Base-by-base conservation (phyloP, 1,284 basidiomycete species). In the Clitocybe nebularis region DNA sequence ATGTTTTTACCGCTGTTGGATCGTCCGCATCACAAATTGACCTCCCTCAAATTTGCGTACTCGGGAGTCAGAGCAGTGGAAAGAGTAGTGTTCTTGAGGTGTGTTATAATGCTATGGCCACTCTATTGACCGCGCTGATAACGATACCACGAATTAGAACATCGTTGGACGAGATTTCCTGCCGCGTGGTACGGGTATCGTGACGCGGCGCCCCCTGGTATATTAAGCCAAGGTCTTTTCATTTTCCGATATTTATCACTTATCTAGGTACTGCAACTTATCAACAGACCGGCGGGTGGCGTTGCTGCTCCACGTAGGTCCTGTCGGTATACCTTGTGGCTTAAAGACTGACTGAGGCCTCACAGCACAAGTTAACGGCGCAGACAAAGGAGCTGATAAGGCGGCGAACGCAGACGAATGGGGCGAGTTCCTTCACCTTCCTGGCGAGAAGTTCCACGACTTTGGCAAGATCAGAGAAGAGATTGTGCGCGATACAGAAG, bases 351-450 rank as follows among this genome's bases (percentile, higher is more conserved):
- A 35, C 35, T 34, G 39, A 21, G 29, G 35, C 45, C 48, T 45
- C 44, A 17, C 60, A 74, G 69, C 66, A 46, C 63, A 71, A 66
- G 61, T 66, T 48, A 73, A 72, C 44, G 75, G 73, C 28, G 53
- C 62, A 36, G 67, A 71, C 44, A 67, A 68, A 49, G 56, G 59
- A n/a, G 57, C 55, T 24, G 83, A 86, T 64, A 75, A 84, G 52
- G 72, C 77, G 37, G 89, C 84, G 61, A 96, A 93, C 63, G 73
- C 82, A 46, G 83, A 96, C 57, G 95, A 98, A 68, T 99, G 95
- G 95, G 95, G 94, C 60, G 95, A 99, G 69, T 99, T 99, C 74
- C 71, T 98, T 33, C 93, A 96, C 63, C 76, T 96, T 35, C 93
- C 95, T 0, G 89, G 89, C 43, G 90, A 98, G 69, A 98, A 98